These are phyloP conservation scores for Lyophyllum atratum DNA, from an alignment of 768 basidiomycete genomes.

Conservation along the genomic window DNA sequence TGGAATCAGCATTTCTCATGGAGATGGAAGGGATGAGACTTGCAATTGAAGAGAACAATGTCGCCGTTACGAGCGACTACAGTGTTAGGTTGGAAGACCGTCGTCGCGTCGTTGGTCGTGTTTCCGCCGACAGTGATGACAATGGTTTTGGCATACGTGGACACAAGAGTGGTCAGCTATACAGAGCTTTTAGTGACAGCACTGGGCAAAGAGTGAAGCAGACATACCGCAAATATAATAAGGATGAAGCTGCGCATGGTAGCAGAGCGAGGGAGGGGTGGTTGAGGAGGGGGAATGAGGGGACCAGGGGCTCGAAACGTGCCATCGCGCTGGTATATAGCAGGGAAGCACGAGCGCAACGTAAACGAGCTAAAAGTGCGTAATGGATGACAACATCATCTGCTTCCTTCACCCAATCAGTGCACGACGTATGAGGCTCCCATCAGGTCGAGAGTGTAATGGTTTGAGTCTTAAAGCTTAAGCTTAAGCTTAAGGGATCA, in stretches of 20 bases:
- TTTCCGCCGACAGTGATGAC: conserved; percentile 49
- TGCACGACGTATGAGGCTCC: background rate
- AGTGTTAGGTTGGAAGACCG: conserved; percentile 47
- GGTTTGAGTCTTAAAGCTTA: no score
- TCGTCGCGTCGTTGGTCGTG: conserved; percentile 41
- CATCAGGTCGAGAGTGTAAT: background rate
- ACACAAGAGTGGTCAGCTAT: background rate
- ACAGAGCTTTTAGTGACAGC: background rate
- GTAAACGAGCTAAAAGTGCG: conserved; percentile 2
- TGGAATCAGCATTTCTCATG: background rate
- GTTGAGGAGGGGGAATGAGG: background rate
- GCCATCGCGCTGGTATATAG: background rate
- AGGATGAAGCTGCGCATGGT: conserved; percentile 4
- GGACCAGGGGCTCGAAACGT: background rate
- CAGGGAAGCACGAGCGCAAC: background rate
- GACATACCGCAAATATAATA: conserved; percentile 6
- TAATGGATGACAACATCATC: background rate
- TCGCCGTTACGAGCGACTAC: conserved; percentile 50
- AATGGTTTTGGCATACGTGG: conserved; percentile 36
- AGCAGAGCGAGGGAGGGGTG: background rate
- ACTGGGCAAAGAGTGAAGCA: background rate
- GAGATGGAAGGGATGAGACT: conserved; percentile 8
- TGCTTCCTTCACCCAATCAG: background rate
- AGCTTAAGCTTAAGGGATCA: no score
- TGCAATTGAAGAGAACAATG: conserved; percentile 59